Conservation (phyloP, 176 grass and related monocot species). For the Raddia guianensis region DNA sequence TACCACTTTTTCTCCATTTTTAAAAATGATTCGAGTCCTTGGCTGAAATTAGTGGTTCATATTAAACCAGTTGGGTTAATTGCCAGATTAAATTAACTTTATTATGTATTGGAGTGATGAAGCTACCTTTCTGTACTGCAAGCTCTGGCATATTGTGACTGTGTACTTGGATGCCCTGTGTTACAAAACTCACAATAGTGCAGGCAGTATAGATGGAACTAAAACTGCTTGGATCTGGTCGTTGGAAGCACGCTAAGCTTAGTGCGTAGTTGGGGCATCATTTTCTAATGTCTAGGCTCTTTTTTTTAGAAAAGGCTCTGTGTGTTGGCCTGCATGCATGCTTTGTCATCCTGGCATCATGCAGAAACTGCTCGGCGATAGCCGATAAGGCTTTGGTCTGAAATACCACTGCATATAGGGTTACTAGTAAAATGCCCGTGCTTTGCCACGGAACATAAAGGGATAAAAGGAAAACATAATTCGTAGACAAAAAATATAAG, state of each 20-base stretch:
- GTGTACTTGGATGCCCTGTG: not conserved
- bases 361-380: constrained; percentile 17
- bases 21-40: constrained; percentile 12
- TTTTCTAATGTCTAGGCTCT: not conserved
- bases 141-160: not conserved
- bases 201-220: not conserved
- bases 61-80: not conserved
- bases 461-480: too few relatives aligned
- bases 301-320: not conserved
- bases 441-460: too few relatives aligned
- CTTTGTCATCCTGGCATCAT: constrained; percentile 30
- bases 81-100: not conserved
- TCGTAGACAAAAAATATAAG: too few relatives aligned
- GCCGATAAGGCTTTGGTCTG: constrained; percentile 4
- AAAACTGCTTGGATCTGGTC: not conserved
- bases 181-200: not conserved
- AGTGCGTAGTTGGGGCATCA: constrained; percentile 27
- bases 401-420: not conserved
- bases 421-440: not conserved
- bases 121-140: not conserved
- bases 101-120: not conserved
- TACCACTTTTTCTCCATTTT: constrained; percentile 11
- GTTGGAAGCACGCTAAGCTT: constrained; percentile 30
- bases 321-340: constrained; percentile 3
- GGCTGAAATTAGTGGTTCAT: constrained; percentile 22